A percentile compares a stretch with the other conserved stretches of the same genome.
Evolutionary conservation across 768 basidiomycete genomes (phyloP).

Genomic region (Lactarius vividus): DNA sequence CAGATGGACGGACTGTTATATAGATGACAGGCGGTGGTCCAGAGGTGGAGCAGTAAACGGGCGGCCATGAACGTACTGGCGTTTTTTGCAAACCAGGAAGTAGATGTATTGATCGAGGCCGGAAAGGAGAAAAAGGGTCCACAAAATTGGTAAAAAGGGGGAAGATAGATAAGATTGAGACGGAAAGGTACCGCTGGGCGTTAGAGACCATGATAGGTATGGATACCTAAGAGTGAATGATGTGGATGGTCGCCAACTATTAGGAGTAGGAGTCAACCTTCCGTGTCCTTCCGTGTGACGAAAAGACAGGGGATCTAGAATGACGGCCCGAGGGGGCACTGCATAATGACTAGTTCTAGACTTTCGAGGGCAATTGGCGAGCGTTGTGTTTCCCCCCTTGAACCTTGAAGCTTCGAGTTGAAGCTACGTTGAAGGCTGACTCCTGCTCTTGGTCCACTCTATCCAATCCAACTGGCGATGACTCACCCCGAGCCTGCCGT

Average conservation of each 20-base stretch:
- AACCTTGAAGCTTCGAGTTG: constrained; percentile 22
- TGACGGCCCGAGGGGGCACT: not conserved
- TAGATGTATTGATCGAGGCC: constrained; percentile 32
- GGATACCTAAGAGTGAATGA: constrained; percentile 7
- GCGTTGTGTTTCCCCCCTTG: constrained; percentile 2
- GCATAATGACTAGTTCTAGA: constrained; percentile 7
- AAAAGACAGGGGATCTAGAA: constrained; percentile 13
- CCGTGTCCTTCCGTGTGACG: constrained; percentile 14
- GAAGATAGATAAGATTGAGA: not conserved
- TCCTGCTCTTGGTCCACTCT: too few species aligned
- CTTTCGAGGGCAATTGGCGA: constrained; percentile 8
- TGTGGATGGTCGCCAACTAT: not conserved
- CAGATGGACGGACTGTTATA: constrained; percentile 27
- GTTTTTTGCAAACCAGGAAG: constrained; percentile 28
- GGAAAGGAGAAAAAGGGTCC: constrained; percentile 31
- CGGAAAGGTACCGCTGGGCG: constrained; percentile 2
- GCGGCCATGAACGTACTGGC: constrained; percentile 31
- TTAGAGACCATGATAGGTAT: constrained; percentile 14
- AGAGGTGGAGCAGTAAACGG: constrained; percentile 22
- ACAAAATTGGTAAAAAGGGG: constrained; percentile 29
- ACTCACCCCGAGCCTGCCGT: too few species aligned
- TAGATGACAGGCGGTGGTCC: constrained; percentile 23
- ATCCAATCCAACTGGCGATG: too few species aligned
- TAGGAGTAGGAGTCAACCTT: constrained; percentile 10
- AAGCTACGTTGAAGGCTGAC: too few species aligned